Evolutionary conservation across 495 filamentous ascomycete genomes (phyloP).

Genomic region (Durotheca rogersii): DNA sequence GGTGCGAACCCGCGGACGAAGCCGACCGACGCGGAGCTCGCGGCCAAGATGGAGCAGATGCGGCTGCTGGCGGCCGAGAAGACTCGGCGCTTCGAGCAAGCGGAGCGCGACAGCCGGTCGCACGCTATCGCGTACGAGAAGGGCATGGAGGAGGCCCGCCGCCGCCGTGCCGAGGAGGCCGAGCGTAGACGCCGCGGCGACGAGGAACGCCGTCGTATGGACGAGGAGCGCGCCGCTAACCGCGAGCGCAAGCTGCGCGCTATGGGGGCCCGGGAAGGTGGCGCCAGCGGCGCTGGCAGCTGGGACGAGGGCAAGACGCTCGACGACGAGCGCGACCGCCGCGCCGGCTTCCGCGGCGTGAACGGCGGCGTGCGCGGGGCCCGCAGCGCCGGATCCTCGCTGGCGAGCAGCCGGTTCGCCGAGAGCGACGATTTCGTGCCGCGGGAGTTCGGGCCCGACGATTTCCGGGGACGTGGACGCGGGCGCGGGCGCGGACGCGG

Average conservation of each 20-base stretch:
- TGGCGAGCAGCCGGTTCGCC: slow-evolving; percentile 41
- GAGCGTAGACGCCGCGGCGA: slow-evolving; percentile 40
- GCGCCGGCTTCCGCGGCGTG: slow-evolving; percentile 41
- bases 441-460: slow-evolving; percentile 32
- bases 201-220: slow-evolving; percentile 46
- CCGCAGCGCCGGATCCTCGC: slow-evolving; percentile 12
- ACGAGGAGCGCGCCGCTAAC: slow-evolving; percentile 52
- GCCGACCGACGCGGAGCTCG: slow-evolving; percentile 54
- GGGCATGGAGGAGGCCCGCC: slow-evolving; percentile 52
- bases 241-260: slow-evolving; percentile 50
- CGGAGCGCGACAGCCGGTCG: slow-evolving; percentile 51
- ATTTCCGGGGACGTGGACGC: slow-evolving; percentile 32
- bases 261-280: slow-evolving; percentile 46
- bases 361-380: slow-evolving; percentile 46
- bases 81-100: slow-evolving; percentile 51
- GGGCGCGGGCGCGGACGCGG: slow-evolving; percentile 23
- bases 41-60: slow-evolving; percentile 53
- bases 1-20: slow-evolving; percentile 53
- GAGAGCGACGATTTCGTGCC: slow-evolving; percentile 17
- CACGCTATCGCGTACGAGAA: slow-evolving; percentile 53
- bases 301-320: slow-evolving; percentile 51
- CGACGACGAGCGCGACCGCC: slow-evolving; percentile 34
- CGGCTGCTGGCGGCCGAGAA: slow-evolving; percentile 48
- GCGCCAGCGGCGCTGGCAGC: too few species aligned
- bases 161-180: slow-evolving; percentile 47